Evolutionary conservation across 805 yeast species (phyloP), one percentile per base, ranked within the genome.

Genomic region (Cyberlindnera mississippiensis): DNA sequence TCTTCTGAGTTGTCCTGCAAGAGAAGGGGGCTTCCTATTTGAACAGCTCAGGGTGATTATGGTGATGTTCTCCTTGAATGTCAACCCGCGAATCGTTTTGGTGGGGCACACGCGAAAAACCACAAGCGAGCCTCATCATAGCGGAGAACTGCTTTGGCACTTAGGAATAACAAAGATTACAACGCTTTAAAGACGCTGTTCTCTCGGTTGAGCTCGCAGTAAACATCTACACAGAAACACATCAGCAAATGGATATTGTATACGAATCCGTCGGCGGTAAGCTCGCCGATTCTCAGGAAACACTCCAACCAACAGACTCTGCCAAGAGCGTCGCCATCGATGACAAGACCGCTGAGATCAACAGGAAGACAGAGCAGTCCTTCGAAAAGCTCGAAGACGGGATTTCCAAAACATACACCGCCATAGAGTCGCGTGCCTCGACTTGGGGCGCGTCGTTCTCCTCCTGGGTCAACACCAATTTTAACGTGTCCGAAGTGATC

Each of bases 321-420:
- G 33, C 30, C 14, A 22, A 12, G 27, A 13, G 36, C 4, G 32
- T 33, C 12, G 9, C 34, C 14, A 16, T 43, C 11, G 46, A 43
- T 28, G 50, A 52, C 19, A 38, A 37, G 42, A 30, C 46, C 14
- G 40, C 44, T 7, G 50, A 43, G 17, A 46, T 59, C 28, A 69
- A 73, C 50, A 63, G 59, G 35, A 69, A 72, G 51, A 78, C 86
- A 0, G 82, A 80, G 38, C 67, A 72, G 48, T 69, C 70, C 1
- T 75, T 77, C 39, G 62, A 64, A 17, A 68, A 72, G 50, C 53
- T 80, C 16, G 86, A 79, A 50, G 64, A 63, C 33, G 79, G 74
- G 33, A 70, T 82, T 19, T 79, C 76, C 43, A 60, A 67, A 16
- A 72, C 75, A 4, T 78, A 75, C 59, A 47, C 63, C 3, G 57